These are phyloP conservation scores for Pugionium dolabratum DNA, from an alignment of 345 rosid genomes.

Conservation along the genomic window DNA sequence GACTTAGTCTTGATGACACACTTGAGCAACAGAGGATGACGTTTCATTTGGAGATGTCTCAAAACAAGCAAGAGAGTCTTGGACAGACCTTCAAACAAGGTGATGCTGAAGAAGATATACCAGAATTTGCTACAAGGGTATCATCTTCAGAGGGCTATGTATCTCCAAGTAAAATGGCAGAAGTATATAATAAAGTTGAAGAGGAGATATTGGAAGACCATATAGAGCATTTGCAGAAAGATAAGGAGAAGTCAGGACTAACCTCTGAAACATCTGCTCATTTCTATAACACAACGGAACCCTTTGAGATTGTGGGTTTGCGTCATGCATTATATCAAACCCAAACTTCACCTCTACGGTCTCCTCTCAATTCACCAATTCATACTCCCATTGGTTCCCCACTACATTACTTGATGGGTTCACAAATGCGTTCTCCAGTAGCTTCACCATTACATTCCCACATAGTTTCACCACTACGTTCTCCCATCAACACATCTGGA, in stretches of 20 bases:
- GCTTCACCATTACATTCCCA: slow-evolving; percentile 29
- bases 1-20: slow-evolving; percentile 28
- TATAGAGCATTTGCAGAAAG: slow-evolving; percentile 6
- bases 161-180: slow-evolving; percentile 21
- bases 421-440: slow-evolving; percentile 33
- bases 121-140: slow-evolving; percentile 8
- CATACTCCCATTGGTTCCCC: slow-evolving; percentile 41
- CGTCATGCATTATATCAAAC: slow-evolving; percentile 37
- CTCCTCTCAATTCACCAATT: slow-evolving; percentile 40
- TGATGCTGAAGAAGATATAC: slow-evolving; percentile 21
- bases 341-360: slow-evolving; percentile 37
- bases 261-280: slow-evolving; percentile 34
- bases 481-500: slow-evolving; percentile 38
- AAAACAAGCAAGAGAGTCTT: slow-evolving; percentile 38
- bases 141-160: slow-evolving; percentile 20
- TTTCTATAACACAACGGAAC: slow-evolving; percentile 24
- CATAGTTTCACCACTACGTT: slow-evolving; percentile 41
- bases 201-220: slow-evolving; percentile 11
- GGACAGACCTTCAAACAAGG: slow-evolving; percentile 35
- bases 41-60: slow-evolving; percentile 33
- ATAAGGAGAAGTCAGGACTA: slow-evolving; percentile 21
- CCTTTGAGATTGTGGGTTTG: slow-evolving; percentile 38
- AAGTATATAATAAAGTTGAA: slow-evolving; percentile 18
- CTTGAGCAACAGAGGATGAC: slow-evolving; percentile 21
- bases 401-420: slow-evolving; percentile 28